Conservation (phyloP, 2,329 filamentous ascomycete genomes). For the Aspergillus bombycis region DNA sequence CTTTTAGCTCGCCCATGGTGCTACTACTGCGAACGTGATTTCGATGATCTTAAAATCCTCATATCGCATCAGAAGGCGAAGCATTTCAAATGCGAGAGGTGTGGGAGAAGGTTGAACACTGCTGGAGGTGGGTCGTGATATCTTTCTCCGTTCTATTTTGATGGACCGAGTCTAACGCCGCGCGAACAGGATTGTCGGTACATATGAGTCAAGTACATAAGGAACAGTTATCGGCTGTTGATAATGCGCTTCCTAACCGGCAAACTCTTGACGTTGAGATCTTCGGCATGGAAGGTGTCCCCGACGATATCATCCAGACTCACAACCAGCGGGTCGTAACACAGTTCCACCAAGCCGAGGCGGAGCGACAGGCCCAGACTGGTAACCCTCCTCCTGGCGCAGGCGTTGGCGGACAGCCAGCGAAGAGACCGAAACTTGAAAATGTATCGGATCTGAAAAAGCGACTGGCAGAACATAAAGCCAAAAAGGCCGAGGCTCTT, state of each 20-base stretch:
- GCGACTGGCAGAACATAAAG: slow-evolving; percentile 76
- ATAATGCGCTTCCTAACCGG: slow-evolving; percentile 88
- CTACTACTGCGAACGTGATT: slow-evolving; percentile 99
- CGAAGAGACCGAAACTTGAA: slow-evolving; percentile 73
- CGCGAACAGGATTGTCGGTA: slow-evolving; percentile 76
- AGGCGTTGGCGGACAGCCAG: slow-evolving; percentile 44
- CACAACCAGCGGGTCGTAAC: slow-evolving; percentile 86
- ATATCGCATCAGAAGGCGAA: slow-evolving; percentile 99
- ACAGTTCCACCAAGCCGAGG: slow-evolving; percentile 82
- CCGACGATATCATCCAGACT: slow-evolving; percentile 77
- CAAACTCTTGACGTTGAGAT: slow-evolving; percentile 90
- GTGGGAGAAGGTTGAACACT: slow-evolving; percentile 84
- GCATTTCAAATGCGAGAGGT: slow-evolving; percentile 96
- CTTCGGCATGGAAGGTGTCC: slow-evolving; percentile 97
- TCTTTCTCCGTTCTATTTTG: not conserved
- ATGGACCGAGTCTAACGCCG: not conserved
- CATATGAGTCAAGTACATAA: slow-evolving; percentile 99
- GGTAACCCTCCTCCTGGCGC: slow-evolving; percentile 76
- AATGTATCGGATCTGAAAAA: slow-evolving; percentile 76
- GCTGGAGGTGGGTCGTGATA: slow-evolving; percentile 72
- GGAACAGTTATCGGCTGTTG: slow-evolving; percentile 81
- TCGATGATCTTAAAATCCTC: slow-evolving; percentile 94
- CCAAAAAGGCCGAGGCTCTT: slow-evolving; percentile 64
- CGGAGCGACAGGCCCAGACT: slow-evolving; percentile 77
- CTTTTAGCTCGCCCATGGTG: slow-evolving; percentile 89